Percentiles rank a stretch among this genome's conserved stretches.
These are phyloP conservation scores for Acacia acuminata DNA, from an alignment of 306 rosid species.

Conservation along the genomic window DNA sequence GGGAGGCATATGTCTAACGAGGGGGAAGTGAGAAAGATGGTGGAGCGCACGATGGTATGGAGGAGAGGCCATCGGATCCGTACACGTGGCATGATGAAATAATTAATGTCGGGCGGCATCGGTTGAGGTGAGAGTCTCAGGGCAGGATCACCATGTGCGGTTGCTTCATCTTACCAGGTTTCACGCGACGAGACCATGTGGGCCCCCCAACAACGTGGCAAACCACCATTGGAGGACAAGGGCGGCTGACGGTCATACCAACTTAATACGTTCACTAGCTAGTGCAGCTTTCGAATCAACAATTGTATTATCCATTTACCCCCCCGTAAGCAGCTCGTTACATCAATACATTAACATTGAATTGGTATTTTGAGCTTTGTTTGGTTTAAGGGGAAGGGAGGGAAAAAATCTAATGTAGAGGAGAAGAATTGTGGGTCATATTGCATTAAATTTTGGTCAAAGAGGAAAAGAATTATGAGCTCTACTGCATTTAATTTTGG, in stretches of 20 bases:
- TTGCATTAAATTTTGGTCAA: no score
- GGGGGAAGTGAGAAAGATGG: constrained; percentile 4
- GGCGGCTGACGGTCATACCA: not conserved
- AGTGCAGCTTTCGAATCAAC: not conserved
- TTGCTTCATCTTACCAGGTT: not conserved
- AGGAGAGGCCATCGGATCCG: constrained; percentile 11
- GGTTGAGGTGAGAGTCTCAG: not conserved
- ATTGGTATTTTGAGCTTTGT: no score
- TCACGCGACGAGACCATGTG: not conserved
- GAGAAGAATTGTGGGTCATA: no score
- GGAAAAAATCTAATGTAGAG: no score
- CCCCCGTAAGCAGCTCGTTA: not conserved
- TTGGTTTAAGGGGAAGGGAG: no score
- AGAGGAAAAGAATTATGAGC: no score
- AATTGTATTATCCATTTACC: not conserved
- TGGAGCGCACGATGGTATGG: constrained; percentile 36
- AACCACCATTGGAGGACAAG: not conserved
- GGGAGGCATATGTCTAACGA: not conserved
- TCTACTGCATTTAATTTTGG: no score
- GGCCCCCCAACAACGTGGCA: not conserved
- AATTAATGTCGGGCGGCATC: not conserved
- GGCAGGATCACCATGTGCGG: constrained; percentile 5
- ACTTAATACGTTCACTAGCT: not conserved
- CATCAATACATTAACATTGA: not conserved
- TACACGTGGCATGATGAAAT: constrained; percentile 34